Conservation (phyloP, 2,329 filamentous ascomycete species). For the Fusarium mexicanum region DNA sequence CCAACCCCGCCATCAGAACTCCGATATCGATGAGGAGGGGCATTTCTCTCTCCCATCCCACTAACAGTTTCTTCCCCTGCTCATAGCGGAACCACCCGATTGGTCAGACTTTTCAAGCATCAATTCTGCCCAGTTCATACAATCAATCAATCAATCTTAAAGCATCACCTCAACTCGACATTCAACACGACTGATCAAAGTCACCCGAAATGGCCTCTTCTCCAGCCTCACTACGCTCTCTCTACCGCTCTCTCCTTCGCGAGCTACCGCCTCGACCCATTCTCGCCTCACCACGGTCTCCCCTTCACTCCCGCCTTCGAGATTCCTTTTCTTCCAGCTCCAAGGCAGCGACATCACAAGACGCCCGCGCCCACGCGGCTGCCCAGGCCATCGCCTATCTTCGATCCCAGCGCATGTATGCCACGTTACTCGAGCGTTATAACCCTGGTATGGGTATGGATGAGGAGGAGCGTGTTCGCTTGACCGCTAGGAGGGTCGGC, state of each 20-base stretch:
- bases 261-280: slow-evolving; percentile 80
- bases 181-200: neutral
- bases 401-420: slow-evolving; percentile 85
- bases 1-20: slow-evolving; percentile 28
- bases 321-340: slow-evolving; percentile 50
- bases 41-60: slow-evolving; percentile 13
- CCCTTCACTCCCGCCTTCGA: slow-evolving; percentile 48
- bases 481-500: slow-evolving; percentile 87
- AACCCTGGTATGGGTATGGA: slow-evolving; percentile 93
- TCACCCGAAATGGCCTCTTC: slow-evolving; percentile 47
- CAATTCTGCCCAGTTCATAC: slow-evolving; percentile 9
- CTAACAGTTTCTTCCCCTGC: slow-evolving; percentile 30
- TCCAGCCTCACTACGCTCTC: slow-evolving; percentile 69
- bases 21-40: slow-evolving; percentile 32
- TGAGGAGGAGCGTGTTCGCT: slow-evolving; percentile 81
- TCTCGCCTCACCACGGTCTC: slow-evolving; percentile 67
- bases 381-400: slow-evolving; percentile 85
- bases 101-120: slow-evolving; percentile 23
- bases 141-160: slow-evolving; percentile 3
- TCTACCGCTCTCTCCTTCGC: slow-evolving; percentile 90
- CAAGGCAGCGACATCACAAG: slow-evolving; percentile 62
- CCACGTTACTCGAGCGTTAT: slow-evolving; percentile 85
- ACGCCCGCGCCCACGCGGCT: slow-evolving; percentile 53
- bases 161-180: neutral
- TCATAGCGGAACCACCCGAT: slow-evolving; percentile 21